phyloP scores from a whole-genome alignment of 345 rosid species.

The Capsella bursapastoris region DNA sequence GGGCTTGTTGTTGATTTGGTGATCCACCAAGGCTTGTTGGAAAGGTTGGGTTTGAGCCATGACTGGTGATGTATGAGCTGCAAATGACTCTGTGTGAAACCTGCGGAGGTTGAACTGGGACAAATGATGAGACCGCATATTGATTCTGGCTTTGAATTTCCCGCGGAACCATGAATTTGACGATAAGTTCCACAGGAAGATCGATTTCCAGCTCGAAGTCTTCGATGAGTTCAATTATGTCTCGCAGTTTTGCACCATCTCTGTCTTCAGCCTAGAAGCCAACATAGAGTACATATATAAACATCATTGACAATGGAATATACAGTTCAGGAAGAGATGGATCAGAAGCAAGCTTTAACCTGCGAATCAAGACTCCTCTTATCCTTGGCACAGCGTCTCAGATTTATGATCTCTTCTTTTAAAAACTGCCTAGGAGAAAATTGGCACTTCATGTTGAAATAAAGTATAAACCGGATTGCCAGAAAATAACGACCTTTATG shows the following conservation, averaged over 20 bases:
- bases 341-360: constrained; percentile 25
- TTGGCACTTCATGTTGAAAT: constrained; percentile 18
- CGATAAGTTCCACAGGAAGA: constrained; percentile 38
- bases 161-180: constrained; percentile 36
- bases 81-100: constrained; percentile 22
- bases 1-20: constrained; percentile 12
- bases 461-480: constrained; percentile 30
- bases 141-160: constrained; percentile 25
- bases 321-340: constrained; percentile 10
- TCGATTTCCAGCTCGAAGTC: constrained; percentile 39
- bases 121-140: constrained; percentile 11
- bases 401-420: constrained; percentile 28
- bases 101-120: constrained; percentile 21
- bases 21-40: constrained; percentile 21
- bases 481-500: not conserved
- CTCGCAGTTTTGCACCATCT: constrained; percentile 36
- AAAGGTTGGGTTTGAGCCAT: constrained; percentile 5
- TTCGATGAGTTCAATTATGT: constrained; percentile 34
- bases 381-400: constrained; percentile 26
- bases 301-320: constrained; percentile 18
- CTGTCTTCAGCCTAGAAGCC: constrained; percentile 33
- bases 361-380: constrained; percentile 21
- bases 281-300: constrained; percentile 13
- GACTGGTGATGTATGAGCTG: constrained; percentile 22
- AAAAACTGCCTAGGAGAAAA: constrained; percentile 18